Evolutionary conservation across 1,139 yeast genomes (phyloP).

Genomic region (Kurtzmaniella quercitrusa): DNA sequence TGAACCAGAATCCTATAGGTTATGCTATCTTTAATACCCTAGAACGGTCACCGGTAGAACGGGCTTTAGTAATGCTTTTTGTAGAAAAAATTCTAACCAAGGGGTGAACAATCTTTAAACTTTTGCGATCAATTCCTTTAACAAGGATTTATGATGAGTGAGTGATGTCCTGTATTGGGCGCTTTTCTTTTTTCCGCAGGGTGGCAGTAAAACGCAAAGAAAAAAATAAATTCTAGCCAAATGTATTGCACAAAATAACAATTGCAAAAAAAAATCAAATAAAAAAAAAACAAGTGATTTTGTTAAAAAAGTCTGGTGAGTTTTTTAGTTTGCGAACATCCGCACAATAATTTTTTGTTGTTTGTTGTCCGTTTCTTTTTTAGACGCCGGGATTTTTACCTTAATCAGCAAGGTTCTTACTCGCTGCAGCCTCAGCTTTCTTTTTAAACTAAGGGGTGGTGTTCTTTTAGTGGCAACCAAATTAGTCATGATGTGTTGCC

Average conservation of each 20-base stretch:
- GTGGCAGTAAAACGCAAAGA: background rate
- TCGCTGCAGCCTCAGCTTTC: background rate
- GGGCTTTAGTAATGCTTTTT: background rate
- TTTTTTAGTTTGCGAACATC: too few species aligned
- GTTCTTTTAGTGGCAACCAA: background rate
- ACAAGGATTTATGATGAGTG: background rate
- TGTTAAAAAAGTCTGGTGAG: too few species aligned
- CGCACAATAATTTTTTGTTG: background rate
- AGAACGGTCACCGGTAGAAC: background rate
- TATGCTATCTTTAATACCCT: background rate
- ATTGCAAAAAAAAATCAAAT: background rate
- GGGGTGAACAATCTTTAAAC: conserved; percentile 1
- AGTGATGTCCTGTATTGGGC: conserved; percentile 1
- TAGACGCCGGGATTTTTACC: background rate
- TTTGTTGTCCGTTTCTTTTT: background rate
- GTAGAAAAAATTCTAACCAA: background rate
- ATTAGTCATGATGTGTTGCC: background rate
- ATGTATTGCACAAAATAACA: background rate
- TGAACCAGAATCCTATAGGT: background rate
- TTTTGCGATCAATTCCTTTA: conserved; percentile 1
- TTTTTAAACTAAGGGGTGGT: background rate
- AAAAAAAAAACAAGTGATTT: too few species aligned
- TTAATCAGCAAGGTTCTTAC: background rate
- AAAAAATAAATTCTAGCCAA: background rate
- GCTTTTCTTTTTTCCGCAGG: conserved; percentile 1